A percentile compares a stretch with the other conserved stretches of the same genome.
Evolutionary conservation across 2,329 filamentous ascomycete species (phyloP).

Genomic region (Tympanopsis confertula): DNA sequence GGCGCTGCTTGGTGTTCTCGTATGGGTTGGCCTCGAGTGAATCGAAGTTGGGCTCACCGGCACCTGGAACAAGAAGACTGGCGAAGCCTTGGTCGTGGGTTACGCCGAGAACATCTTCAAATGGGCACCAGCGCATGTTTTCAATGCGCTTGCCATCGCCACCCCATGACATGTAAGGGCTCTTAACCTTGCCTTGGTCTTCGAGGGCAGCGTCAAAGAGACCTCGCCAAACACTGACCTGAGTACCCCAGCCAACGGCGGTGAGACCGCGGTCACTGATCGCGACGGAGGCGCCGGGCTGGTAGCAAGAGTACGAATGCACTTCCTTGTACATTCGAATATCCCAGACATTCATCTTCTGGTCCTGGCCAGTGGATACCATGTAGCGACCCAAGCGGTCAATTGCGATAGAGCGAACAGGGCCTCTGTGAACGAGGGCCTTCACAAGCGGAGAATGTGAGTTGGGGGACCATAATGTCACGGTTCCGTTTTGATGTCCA

Average conservation of each 20-base stretch:
- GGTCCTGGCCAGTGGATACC: slow-evolving; percentile 83
- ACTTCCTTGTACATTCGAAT: slow-evolving; percentile 89
- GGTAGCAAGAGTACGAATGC: slow-evolving; percentile 73
- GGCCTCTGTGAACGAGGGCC: slow-evolving; percentile 77
- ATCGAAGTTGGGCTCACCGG: slow-evolving; percentile 95
- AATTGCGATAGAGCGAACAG: slow-evolving; percentile 72
- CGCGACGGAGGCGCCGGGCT: slow-evolving; percentile 70
- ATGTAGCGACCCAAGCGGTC: slow-evolving; percentile 90
- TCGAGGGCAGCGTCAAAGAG: slow-evolving; percentile 52
- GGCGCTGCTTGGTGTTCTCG: slow-evolving; percentile 83
- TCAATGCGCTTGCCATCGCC: slow-evolving; percentile 74
- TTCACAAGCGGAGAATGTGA: slow-evolving; percentile 78
- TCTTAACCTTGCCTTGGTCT: slow-evolving; percentile 67
- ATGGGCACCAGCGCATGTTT: slow-evolving; percentile 81
- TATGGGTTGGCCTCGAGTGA: slow-evolving; percentile 89
- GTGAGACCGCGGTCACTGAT: slow-evolving; percentile 84
- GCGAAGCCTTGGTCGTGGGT: slow-evolving; percentile 78
- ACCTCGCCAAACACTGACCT: slow-evolving; percentile 80
- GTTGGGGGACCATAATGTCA: slow-evolving; percentile 94
- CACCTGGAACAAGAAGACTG: slow-evolving; percentile 79
- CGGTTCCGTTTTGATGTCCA: slow-evolving; percentile 88
- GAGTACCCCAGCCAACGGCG: slow-evolving; percentile 83
- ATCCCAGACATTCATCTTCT: slow-evolving; percentile 91
- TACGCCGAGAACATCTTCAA: slow-evolving; percentile 82
- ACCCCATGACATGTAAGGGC: slow-evolving; percentile 88